Evolutionary conservation across 1,284 basidiomycete species (phyloP).

Genomic region (Leccinum pachyderme): DNA sequence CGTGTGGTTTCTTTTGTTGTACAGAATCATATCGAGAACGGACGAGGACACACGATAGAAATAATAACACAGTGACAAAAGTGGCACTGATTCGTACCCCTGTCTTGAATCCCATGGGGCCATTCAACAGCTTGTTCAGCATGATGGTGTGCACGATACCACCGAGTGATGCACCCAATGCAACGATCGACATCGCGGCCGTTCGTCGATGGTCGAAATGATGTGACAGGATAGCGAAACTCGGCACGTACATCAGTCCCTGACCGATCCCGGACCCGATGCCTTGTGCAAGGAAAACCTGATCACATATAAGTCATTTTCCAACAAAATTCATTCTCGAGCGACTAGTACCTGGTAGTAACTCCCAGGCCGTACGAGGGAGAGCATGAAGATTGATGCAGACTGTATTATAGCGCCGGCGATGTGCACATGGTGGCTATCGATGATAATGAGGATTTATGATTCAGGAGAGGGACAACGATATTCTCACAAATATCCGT

Average conservation of each 20-base stretch:
- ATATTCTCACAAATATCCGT: conserved; percentile 33
- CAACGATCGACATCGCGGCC: conserved; percentile 32
- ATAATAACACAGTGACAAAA: conserved; percentile 25
- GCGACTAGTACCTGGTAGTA: conserved; percentile 33
- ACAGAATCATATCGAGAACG: conserved; percentile 24
- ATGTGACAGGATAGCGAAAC: conserved; percentile 36
- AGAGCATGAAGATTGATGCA: conserved; percentile 37
- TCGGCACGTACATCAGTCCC: conserved; percentile 35
- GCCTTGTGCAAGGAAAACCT: conserved; percentile 38
- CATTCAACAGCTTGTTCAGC: conserved; percentile 39
- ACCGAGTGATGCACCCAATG: conserved; percentile 34
- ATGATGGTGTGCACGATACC: conserved; percentile 36
- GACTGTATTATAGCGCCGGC: conserved; percentile 28
- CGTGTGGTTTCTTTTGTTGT: neutral
- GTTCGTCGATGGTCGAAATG: conserved; percentile 34
- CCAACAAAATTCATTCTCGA: neutral
- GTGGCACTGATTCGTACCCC: conserved; percentile 33
- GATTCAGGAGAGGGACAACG: neutral
- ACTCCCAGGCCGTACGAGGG: conserved; percentile 32
- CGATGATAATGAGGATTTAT: neutral
- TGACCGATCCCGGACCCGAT: conserved; percentile 32
- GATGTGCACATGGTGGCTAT: conserved; percentile 15
- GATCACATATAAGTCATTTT: neutral
- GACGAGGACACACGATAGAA: conserved; percentile 29
- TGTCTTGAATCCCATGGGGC: conserved; percentile 22